Conservation (phyloP, 129 eudicot genomes). For the Chrysanthemum makinoi region DNA sequence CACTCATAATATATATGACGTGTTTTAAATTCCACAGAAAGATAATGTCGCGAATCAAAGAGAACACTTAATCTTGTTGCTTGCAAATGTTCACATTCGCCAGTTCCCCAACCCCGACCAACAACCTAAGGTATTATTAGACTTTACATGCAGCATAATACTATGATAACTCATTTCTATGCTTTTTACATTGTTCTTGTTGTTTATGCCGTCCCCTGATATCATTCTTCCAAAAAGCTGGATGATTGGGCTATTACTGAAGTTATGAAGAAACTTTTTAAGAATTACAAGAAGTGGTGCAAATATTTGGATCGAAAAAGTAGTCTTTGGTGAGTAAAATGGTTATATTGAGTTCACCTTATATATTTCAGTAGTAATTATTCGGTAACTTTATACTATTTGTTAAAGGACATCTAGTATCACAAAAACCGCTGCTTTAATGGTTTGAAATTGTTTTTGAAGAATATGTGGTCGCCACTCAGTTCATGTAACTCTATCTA, state of each 20-base stretch:
- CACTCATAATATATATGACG: background rate
- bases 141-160: background rate
- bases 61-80: constrained; percentile 82
- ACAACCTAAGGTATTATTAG: constrained; percentile 60
- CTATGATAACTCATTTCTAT: background rate
- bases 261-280: constrained; percentile 89
- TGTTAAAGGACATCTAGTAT: no score
- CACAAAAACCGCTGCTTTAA: no score
- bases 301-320: constrained; percentile 87
- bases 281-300: constrained; percentile 97
- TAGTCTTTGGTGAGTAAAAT: constrained; percentile 78
- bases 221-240: constrained; percentile 50
- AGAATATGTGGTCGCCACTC: no score
- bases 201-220: constrained; percentile 19
- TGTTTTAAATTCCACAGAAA: constrained; percentile 49
- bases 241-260: constrained; percentile 78
- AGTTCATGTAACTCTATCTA: no score
- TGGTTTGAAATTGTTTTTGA: no score
- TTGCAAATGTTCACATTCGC: constrained; percentile 89
- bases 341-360: background rate
- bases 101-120: constrained; percentile 77
- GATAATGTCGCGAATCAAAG: constrained; percentile 85
- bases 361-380: background rate
- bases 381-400: background rate
- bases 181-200: background rate